Base-by-base conservation (phyloP, 2,329 filamentous ascomycete genomes). In the Aspergillus aculeatinus region DNA sequence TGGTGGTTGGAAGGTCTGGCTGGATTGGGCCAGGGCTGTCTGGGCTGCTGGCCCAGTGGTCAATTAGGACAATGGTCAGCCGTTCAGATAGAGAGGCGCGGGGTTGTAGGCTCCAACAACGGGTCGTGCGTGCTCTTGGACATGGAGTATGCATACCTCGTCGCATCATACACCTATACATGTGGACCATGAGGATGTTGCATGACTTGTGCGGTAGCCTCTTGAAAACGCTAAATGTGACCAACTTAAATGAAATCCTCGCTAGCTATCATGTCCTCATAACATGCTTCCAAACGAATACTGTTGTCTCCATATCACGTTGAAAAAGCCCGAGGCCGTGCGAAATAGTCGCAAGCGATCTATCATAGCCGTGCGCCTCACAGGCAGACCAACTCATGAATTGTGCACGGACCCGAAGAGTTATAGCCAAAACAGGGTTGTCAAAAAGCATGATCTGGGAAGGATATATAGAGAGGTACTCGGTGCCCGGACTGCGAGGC, bases 1-100 rank as follows among this genome's bases (percentile, higher is more conserved):
- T 23, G 51, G 48, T 52, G 54, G 61, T 5, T 75, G 73, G 73
- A 68, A 61, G 55, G 60, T 31, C 19, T 72, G 66, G 65, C 51
- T 74, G 42, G 60, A 51, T 16, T 66, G 60, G 48, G 72, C 72
- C 6, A 65, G 57, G 58, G 53, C 51, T 44, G 64, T 65, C 54
- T 71, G 73, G 70, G 60, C 55, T 48, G 52, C 48, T 29, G 60
- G 55, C 31, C 51, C 39, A 57, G 51, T 42, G 47, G 19, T 19
- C 31, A 19, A 47, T 52, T 56, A 44, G 29, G 35, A 51, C 11
- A 31, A 39, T 27, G 14, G 16, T 44, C 25, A 54, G 39, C 29
- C 51, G 29, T 55, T 33, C 29, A 35, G 7, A 21, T 31, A 25
- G 21, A 42, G 51, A n/a, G 42, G 19, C 39, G 21, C 25, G 3